These are phyloP conservation scores for Xanthoceras sorbifolium DNA, from an alignment of 345 rosid species.

Conservation along the genomic window DNA sequence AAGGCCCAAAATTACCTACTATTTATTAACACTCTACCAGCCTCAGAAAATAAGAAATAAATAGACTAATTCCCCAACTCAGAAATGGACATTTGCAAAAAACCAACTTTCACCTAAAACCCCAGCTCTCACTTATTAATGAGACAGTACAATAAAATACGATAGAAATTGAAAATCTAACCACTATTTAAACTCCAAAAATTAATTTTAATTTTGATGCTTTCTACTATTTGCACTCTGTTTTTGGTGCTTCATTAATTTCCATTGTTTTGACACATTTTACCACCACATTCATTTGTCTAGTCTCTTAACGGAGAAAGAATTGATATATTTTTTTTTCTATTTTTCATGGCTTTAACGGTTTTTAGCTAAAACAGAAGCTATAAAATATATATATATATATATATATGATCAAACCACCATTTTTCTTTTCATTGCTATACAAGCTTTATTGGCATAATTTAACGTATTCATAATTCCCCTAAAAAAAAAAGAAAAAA, in stretches of 20 bases:
- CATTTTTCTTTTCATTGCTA: neutral
- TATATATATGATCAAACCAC: neutral
- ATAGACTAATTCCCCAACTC: neutral
- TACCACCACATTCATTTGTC: neutral
- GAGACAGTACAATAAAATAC: neutral
- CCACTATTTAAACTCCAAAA: neutral
- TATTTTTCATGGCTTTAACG: too few species aligned
- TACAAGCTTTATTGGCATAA: neutral
- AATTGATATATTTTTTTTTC: neutral
- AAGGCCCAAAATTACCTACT: neutral
- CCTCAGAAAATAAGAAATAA: neutral
- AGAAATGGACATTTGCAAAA: neutral
- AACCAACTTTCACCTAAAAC: slow-evolving; percentile 8
- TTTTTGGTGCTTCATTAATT: neutral
- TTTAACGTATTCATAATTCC: neutral
- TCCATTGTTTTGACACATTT: neutral
- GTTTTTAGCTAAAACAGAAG: neutral
- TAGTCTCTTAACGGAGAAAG: neutral
- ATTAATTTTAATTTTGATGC: neutral
- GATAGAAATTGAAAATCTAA: too few species aligned
- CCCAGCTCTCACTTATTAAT: slow-evolving; percentile 3
- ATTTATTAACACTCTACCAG: neutral
- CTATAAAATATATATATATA: too few species aligned
- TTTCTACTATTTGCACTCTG: neutral
- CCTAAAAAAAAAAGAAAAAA: too few species aligned